Percentiles rank a stretch among this genome's conserved stretches.
phyloP scores from a whole-genome alignment of 2,329 filamentous ascomycete genomes.

The Epicoccum sorghinum region DNA sequence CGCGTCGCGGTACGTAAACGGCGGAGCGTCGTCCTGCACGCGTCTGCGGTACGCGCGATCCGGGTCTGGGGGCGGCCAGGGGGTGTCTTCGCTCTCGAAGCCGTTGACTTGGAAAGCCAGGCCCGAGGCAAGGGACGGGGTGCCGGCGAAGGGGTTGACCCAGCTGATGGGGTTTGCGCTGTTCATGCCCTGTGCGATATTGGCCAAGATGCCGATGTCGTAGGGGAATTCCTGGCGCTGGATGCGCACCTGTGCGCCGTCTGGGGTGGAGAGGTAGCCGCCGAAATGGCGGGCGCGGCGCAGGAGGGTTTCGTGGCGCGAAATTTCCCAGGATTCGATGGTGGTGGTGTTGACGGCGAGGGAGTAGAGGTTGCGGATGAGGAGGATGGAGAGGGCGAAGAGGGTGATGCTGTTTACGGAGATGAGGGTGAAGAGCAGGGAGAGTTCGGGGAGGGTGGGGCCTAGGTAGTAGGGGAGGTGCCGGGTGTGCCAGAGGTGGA shows the following conservation, averaged over 20 bases:
- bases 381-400: slow-evolving; percentile 68
- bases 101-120: slow-evolving; percentile 73
- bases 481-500: slow-evolving; percentile 68
- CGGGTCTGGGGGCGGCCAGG: slow-evolving; percentile 60
- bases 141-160: slow-evolving; percentile 69
- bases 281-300: slow-evolving; percentile 57
- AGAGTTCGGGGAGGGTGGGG: slow-evolving; percentile 65
- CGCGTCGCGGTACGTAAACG: slow-evolving; percentile 49
- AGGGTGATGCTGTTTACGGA: slow-evolving; percentile 65
- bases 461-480: slow-evolving; percentile 73
- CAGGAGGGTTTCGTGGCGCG: slow-evolving; percentile 54
- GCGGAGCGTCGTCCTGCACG: slow-evolving; percentile 25
- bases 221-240: slow-evolving; percentile 79
- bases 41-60: slow-evolving; percentile 46
- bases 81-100: slow-evolving; percentile 62
- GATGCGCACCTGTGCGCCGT: slow-evolving; percentile 61
- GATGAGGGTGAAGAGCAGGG: slow-evolving; percentile 65
- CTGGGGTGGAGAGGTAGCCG: slow-evolving; percentile 62
- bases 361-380: slow-evolving; percentile 63
- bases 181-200: slow-evolving; percentile 79
- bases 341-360: slow-evolving; percentile 75
- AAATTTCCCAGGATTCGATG: slow-evolving; percentile 77
- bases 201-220: slow-evolving; percentile 76
- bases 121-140: slow-evolving; percentile 59
- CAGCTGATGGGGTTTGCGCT: slow-evolving; percentile 69